Conservation (phyloP, 768 basidiomycete genomes). For the Hericium erinaceus region DNA sequence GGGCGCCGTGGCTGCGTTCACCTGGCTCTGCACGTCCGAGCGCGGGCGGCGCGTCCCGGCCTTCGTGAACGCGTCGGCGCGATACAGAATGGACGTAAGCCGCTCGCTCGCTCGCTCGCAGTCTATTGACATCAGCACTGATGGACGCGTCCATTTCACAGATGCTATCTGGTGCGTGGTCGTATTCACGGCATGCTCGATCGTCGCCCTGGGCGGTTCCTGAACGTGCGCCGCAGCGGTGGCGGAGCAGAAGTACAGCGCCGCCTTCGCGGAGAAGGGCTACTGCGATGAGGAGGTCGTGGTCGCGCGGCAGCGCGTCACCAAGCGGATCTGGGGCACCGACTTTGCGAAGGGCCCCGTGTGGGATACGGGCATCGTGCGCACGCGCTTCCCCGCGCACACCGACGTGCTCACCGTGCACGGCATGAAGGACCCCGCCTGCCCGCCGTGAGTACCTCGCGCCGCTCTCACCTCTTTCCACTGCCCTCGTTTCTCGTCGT, state of each 20-base stretch:
- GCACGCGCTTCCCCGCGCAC: constrained; percentile 52
- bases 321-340: constrained; percentile 42
- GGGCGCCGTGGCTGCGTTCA: constrained; percentile 56
- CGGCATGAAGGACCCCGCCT: constrained; percentile 58
- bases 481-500: background rate
- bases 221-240: constrained; percentile 2
- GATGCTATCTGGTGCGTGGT: constrained; percentile 9
- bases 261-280: constrained; percentile 45
- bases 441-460: constrained; percentile 48
- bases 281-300: constrained; percentile 52
- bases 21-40: constrained; percentile 58
- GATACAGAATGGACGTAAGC: constrained; percentile 74
- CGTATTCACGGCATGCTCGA: background rate
- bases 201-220: background rate
- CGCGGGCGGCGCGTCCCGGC: constrained; percentile 47
- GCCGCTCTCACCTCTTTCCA: too few relatives aligned
- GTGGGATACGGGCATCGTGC: constrained; percentile 62
- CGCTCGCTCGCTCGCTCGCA: background rate
- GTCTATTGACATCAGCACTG: background rate
- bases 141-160: background rate
- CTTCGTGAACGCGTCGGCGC: constrained; percentile 67
- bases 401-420: constrained; percentile 71
- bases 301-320: constrained; percentile 55
- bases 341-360: constrained; percentile 53
- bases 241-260: constrained; percentile 30